Percentiles rank a stretch among this genome's conserved stretches.
Evolutionary conservation across 176 grass and related monocot species (phyloP).

Genomic region (Olyra latifolia): DNA sequence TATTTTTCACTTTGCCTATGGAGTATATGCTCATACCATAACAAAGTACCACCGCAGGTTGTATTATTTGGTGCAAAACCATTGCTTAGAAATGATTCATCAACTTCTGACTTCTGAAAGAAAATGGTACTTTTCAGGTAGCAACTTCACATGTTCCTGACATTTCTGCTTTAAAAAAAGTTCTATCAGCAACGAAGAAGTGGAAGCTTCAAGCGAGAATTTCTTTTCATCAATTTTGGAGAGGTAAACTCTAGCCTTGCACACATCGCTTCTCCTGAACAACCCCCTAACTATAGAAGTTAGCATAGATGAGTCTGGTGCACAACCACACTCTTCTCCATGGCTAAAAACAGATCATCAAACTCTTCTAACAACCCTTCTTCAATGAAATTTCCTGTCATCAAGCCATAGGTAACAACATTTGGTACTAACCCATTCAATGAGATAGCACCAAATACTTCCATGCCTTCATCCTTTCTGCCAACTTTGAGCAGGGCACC

Average conservation of each 20-base stretch:
- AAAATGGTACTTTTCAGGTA: background rate
- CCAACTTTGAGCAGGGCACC: background rate
- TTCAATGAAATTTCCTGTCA: no score
- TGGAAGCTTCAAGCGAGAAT: background rate
- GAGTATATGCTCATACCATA: no score
- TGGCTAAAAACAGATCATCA: no score
- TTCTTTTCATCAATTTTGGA: background rate
- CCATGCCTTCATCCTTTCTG: background rate
- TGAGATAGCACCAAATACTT: background rate
- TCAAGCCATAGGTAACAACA: no score
- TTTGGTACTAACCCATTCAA: no score
- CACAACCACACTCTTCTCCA: no score
- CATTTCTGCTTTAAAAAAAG: background rate
- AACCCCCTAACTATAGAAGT: no score
- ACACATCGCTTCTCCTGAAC: background rate
- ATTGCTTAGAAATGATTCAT: no score
- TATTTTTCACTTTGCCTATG: background rate
- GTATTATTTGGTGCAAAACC: no score
- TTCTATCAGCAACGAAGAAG: background rate
- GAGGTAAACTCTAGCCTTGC: conserved; percentile 1
- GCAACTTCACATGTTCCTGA: background rate
- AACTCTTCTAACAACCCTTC: no score
- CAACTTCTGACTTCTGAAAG: background rate
- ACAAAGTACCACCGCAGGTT: no score
- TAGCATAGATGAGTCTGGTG: no score